Conservation (phyloP, 2,329 filamentous ascomycete species). For the Hypoxylon sp. region DNA sequence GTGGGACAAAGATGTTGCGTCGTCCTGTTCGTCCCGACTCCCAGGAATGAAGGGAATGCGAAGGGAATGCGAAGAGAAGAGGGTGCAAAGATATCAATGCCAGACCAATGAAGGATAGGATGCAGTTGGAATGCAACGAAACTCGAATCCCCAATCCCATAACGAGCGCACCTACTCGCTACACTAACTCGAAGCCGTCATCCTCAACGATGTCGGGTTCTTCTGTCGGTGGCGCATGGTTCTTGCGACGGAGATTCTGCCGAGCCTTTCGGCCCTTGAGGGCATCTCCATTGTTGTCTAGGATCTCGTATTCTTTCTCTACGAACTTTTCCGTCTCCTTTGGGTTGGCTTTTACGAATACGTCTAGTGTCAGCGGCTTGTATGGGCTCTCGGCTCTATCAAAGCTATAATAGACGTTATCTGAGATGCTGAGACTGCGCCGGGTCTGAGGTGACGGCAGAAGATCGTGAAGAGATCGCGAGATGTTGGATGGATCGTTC, state of each 20-base stretch:
- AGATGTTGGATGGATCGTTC: conserved; percentile 54
- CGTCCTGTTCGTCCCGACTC: conserved; percentile 5
- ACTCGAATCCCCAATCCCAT: conserved; percentile 11
- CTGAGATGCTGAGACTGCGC: conserved; percentile 50
- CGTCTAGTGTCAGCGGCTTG: conserved; percentile 58
- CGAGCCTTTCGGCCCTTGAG: conserved; percentile 62
- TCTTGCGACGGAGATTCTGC: conserved; percentile 57
- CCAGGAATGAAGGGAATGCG: conserved; percentile 18
- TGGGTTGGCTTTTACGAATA: conserved; percentile 57
- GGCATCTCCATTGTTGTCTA: conserved; percentile 62
- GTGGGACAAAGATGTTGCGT: conserved; percentile 4
- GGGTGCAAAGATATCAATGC: conserved; percentile 12
- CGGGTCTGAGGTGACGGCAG: conserved; percentile 48
- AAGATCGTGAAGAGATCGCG: conserved; percentile 56
- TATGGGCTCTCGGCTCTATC: conserved; percentile 59
- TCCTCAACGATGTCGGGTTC: conserved; percentile 55
- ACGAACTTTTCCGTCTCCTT: conserved; percentile 62
- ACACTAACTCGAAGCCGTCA: conserved; percentile 61
- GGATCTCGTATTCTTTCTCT: conserved; percentile 64
- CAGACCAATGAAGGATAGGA: conserved; percentile 20
- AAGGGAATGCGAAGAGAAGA: conserved; percentile 17
- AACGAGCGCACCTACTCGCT: conserved; percentile 34
- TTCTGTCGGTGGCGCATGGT: conserved; percentile 45
- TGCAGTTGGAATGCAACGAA: conserved; percentile 25
- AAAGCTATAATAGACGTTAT: conserved; percentile 62